These are phyloP conservation scores for Hypomyces rosellus DNA, from an alignment of 2,329 filamentous ascomycete genomes.

Conservation along the genomic window DNA sequence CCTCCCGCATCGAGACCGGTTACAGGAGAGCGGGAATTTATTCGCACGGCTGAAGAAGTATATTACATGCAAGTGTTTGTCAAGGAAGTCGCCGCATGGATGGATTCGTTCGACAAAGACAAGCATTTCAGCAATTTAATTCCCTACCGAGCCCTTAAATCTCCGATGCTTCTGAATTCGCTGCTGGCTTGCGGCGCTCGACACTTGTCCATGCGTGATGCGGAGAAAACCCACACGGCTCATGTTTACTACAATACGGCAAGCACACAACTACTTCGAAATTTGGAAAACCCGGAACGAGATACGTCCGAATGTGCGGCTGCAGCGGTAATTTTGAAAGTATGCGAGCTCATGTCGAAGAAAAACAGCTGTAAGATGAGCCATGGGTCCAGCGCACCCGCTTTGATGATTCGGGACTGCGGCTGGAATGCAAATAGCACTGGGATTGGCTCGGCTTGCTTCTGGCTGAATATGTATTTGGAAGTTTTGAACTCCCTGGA, in stretches of 20 bases:
- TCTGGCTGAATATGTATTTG: conserved; percentile 89
- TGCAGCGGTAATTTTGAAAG: conserved; percentile 80
- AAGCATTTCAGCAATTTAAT: conserved; percentile 82
- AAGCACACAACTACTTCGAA: conserved; percentile 68
- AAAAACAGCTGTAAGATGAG: conserved; percentile 75
- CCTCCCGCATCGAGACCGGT: neutral
- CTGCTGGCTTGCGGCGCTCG: conserved; percentile 83
- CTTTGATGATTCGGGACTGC: conserved; percentile 71
- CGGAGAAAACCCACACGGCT: conserved; percentile 70
- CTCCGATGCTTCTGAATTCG: conserved; percentile 84
- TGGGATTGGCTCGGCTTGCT: conserved; percentile 80
- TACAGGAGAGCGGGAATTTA: conserved; percentile 45
- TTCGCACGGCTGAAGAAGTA: conserved; percentile 71
- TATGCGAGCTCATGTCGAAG: conserved; percentile 90
- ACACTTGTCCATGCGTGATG: conserved; percentile 67
- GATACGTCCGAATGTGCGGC: conserved; percentile 80
- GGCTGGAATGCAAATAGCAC: conserved; percentile 75
- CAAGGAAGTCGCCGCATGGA: conserved; percentile 85
- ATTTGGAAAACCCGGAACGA: conserved; percentile 75
- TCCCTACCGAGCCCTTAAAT: conserved; percentile 74
- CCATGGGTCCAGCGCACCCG: conserved; percentile 68
- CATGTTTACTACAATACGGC: conserved; percentile 80
- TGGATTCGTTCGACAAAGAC: conserved; percentile 81
- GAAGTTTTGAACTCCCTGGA: conserved; percentile 84
- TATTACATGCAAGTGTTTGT: conserved; percentile 90